Conservation (phyloP, 345 rosid species). For the Brassica juncea region DNA sequence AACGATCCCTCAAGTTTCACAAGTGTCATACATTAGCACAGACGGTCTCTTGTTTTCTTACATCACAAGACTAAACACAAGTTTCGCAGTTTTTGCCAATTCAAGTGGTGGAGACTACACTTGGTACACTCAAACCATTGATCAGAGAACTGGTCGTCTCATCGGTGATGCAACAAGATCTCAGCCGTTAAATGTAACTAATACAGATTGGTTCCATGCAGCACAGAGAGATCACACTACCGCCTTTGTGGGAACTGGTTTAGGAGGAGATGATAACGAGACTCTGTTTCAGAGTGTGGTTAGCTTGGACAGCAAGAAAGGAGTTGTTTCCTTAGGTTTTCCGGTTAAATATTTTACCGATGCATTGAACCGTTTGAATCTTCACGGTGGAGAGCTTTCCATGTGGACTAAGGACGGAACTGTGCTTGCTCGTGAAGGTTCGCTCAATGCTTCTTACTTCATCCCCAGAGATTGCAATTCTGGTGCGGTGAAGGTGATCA, state of each 20-base stretch:
- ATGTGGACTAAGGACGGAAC: constrained; percentile 29
- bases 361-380: constrained; percentile 25
- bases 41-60: constrained; percentile 34
- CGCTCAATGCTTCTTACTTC: constrained; percentile 6
- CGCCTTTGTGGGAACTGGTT: constrained; percentile 22
- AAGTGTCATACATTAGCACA: constrained; percentile 31
- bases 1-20: constrained; percentile 33
- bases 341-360: constrained; percentile 7
- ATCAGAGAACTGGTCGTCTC: constrained; percentile 32
- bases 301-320: constrained; percentile 37
- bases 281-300: constrained; percentile 29
- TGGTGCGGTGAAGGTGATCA: constrained; percentile 18
- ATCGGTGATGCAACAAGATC: constrained; percentile 9
- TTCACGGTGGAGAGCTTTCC: constrained; percentile 32
- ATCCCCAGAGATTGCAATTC: constrained; percentile 15
- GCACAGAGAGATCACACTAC: constrained; percentile 8
- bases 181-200: constrained; percentile 22
- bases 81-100: constrained; percentile 33
- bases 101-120: constrained; percentile 28
- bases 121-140: constrained; percentile 40
- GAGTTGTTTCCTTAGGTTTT: constrained; percentile 37
- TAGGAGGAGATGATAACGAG: constrained; percentile 18
- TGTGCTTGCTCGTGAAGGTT: constrained; percentile 8
- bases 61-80: constrained; percentile 10
- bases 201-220: constrained; percentile 30